Conservation (phyloP, 2,329 filamentous ascomycete genomes). For the Claviceps lovelessii region DNA sequence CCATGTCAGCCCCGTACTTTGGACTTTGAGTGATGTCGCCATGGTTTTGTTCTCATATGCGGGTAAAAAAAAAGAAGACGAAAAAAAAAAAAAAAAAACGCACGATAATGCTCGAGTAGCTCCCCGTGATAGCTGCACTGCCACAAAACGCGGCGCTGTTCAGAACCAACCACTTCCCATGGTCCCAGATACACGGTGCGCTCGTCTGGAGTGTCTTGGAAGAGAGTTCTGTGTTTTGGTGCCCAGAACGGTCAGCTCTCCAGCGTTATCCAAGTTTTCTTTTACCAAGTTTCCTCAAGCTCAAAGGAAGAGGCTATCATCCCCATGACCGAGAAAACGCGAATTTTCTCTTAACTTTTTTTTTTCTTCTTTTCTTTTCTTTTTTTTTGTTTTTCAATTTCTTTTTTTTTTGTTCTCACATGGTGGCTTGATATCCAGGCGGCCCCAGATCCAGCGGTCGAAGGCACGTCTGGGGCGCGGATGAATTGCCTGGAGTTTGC, state of each 20-base stretch:
- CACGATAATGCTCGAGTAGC: conserved; percentile 36
- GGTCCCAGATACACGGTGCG: conserved; percentile 38
- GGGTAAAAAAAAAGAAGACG: background rate
- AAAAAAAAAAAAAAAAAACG: background rate
- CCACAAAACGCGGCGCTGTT: conserved; percentile 36
- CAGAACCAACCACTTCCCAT: conserved; percentile 34
- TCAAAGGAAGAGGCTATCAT: background rate
- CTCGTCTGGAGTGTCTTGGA: conserved; percentile 33
- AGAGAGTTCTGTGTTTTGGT: conserved; percentile 27
- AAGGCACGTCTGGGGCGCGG: conserved; percentile 23
- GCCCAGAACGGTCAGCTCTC: conserved; percentile 9
- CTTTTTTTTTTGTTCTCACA: conserved; percentile 22
- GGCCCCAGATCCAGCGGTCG: conserved; percentile 36
- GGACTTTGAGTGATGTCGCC: background rate
- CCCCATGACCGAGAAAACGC: background rate
- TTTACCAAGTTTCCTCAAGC: background rate
- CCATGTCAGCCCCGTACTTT: background rate
- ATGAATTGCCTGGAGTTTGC: conserved; percentile 23
- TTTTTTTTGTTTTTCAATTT: background rate
- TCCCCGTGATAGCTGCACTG: conserved; percentile 39
- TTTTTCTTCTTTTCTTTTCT: too few species aligned
- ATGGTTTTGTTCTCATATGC: background rate
- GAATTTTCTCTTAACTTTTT: background rate
- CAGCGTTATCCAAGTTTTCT: background rate
- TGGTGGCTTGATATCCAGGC: conserved; percentile 39